A percentile compares a stretch with the other conserved stretches of the same genome.
phyloP scores from a whole-genome alignment of 108 stramenopile species.

The Seminavis robusta region DNA sequence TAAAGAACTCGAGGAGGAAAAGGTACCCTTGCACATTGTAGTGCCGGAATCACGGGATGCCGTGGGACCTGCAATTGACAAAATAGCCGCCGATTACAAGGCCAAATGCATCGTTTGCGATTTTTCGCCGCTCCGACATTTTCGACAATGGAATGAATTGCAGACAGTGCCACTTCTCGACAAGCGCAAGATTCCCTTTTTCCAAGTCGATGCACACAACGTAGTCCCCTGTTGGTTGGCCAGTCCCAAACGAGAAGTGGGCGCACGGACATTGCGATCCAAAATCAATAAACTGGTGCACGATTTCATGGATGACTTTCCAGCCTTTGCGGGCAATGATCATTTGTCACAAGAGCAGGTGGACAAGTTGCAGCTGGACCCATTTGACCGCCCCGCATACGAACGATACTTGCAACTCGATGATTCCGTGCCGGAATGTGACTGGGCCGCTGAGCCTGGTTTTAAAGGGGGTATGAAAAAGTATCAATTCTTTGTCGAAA shows the following conservation, averaged over 20 bases:
- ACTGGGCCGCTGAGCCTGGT: constrained; percentile 65
- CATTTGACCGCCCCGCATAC: constrained; percentile 37
- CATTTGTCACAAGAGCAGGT: constrained; percentile 35
- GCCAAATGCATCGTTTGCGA: constrained; percentile 79
- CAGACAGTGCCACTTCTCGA: constrained; percentile 51
- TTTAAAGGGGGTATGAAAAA: constrained; percentile 59
- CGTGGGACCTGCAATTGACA: constrained; percentile 44
- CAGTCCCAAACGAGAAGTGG: constrained; percentile 88
- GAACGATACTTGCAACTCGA: constrained; percentile 61
- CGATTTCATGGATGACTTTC: constrained; percentile 73
- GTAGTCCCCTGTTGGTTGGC: constrained; percentile 97
- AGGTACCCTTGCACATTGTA: constrained; percentile 85
- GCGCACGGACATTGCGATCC: constrained; percentile 93
- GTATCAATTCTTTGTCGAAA: constrained; percentile 67
- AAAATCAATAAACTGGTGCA: constrained; percentile 85
- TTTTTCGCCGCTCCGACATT: constrained; percentile 82
- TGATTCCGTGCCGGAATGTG: constrained; percentile 44
- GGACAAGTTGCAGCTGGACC: constrained; percentile 3
- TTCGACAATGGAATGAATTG: constrained; percentile 59
- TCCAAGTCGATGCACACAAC: constrained; percentile 98
- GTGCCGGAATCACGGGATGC: constrained; percentile 31
- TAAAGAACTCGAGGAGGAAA: constrained; percentile 42
- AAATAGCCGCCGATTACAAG: too few relatives aligned
- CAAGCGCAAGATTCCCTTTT: constrained; percentile 54
- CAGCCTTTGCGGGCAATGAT: constrained; percentile 51